Evolutionary conservation across 495 filamentous ascomycete species (phyloP).

Genomic region (Halenospora varia): DNA sequence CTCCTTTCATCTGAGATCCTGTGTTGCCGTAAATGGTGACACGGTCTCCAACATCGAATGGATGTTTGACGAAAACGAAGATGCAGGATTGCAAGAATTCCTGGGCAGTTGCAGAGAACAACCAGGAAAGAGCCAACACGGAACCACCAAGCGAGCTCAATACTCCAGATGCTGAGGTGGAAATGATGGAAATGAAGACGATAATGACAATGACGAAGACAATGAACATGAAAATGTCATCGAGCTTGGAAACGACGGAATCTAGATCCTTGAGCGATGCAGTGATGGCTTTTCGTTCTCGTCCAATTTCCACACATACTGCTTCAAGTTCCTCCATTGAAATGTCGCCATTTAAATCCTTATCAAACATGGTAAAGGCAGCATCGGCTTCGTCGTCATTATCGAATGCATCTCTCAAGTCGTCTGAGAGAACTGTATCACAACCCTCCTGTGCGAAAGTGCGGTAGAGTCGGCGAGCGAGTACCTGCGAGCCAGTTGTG

Average conservation of each 20-base stretch:
- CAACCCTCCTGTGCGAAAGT: slow-evolving; percentile 74
- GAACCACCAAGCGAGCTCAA: slow-evolving; percentile 83
- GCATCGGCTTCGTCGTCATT: slow-evolving; percentile 84
- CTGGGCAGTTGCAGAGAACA: slow-evolving; percentile 87
- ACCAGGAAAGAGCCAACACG: slow-evolving; percentile 84
- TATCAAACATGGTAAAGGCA: slow-evolving; percentile 91
- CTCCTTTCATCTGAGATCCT: slow-evolving; percentile 67
- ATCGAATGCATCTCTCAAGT: slow-evolving; percentile 77
- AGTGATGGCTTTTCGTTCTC: slow-evolving; percentile 92
- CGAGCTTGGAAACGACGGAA: slow-evolving; percentile 89
- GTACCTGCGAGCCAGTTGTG: slow-evolving; percentile 72
- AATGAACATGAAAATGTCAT: slow-evolving; percentile 82
- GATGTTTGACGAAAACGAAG: slow-evolving; percentile 97
- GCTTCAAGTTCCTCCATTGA: slow-evolving; percentile 93
- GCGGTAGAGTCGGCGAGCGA: slow-evolving; percentile 88
- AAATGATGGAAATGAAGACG: slow-evolving; percentile 85
- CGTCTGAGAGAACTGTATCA: slow-evolving; percentile 71
- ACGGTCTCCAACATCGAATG: slow-evolving; percentile 94
- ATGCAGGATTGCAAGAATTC: slow-evolving; percentile 76
- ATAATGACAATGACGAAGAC: slow-evolving; percentile 73
- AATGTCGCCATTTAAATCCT: slow-evolving; percentile 95
- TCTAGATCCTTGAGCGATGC: slow-evolving; percentile 93
- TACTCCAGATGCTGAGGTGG: slow-evolving; percentile 77
- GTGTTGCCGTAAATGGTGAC: slow-evolving; percentile 91
- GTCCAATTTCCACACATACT: slow-evolving; percentile 90